A percentile compares a stretch with the other conserved stretches of the same genome.
Conservation (phyloP, 1,139 yeast species). For the Pichia sp. region DNA sequence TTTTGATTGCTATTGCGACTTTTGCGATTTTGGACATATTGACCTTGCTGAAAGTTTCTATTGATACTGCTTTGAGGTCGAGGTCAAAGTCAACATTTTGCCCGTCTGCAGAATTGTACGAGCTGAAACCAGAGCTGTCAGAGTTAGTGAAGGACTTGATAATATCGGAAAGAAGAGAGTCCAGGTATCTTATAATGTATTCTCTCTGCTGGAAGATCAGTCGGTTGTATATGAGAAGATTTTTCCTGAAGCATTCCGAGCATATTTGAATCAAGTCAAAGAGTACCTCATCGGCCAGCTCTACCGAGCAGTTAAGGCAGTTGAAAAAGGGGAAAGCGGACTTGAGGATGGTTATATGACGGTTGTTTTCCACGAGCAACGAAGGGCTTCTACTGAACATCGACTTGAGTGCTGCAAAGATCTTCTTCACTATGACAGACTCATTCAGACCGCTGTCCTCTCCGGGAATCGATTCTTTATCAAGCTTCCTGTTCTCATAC, state of each 20-base stretch:
- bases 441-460: slow-evolving; percentile 14
- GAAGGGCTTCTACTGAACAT: slow-evolving; percentile 25
- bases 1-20: slow-evolving; percentile 26
- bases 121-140: not conserved
- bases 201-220: slow-evolving; percentile 15
- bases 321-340: slow-evolving; percentile 27
- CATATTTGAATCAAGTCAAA: slow-evolving; percentile 8
- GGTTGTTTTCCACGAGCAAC: slow-evolving; percentile 24
- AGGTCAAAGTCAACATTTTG: not conserved
- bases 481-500: slow-evolving; percentile 19
- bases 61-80: not conserved
- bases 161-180: slow-evolving; percentile 15
- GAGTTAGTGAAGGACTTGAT: slow-evolving; percentile 20
- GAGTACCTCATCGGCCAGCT: slow-evolving; percentile 11
- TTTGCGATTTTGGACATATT: slow-evolving; percentile 22
- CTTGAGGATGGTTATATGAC: slow-evolving; percentile 22
- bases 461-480: slow-evolving; percentile 4
- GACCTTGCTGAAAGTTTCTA: slow-evolving; percentile 15
- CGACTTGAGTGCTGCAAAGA: slow-evolving; percentile 26
- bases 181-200: slow-evolving; percentile 21
- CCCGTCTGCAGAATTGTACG: not conserved
- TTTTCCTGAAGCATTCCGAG: slow-evolving; percentile 7
- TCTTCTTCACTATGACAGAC: slow-evolving; percentile 25
- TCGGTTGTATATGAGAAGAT: slow-evolving; percentile 8
- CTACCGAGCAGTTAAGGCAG: slow-evolving; percentile 19